Conservation (phyloP, 129 eudicot genomes). For the Saussurea involucrata region DNA sequence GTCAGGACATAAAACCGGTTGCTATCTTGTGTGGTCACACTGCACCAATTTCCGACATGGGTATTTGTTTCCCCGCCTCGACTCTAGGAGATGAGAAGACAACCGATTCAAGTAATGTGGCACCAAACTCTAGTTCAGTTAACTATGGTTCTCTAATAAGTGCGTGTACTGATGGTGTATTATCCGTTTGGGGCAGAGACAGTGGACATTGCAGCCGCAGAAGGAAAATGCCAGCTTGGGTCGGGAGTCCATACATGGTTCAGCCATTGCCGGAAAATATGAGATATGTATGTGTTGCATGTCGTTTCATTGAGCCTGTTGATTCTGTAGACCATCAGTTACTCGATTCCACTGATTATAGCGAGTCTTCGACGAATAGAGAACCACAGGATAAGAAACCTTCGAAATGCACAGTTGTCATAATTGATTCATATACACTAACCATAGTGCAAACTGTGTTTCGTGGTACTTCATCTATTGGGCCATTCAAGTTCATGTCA, state of each 20-base stretch:
- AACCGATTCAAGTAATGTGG: constrained; percentile 43
- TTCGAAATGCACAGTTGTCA: constrained; percentile 62
- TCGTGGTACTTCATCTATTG: constrained; percentile 71
- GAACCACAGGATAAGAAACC: constrained; percentile 44
- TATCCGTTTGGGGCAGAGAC: constrained; percentile 91
- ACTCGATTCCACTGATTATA: constrained; percentile 32
- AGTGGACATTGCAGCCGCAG: constrained; percentile 93
- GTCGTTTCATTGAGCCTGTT: constrained; percentile 44
- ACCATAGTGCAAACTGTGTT: constrained; percentile 77
- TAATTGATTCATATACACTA: constrained; percentile 80
- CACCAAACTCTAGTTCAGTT: constrained; percentile 39
- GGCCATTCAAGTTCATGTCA: constrained; percentile 74
- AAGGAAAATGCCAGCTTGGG: constrained; percentile 97
- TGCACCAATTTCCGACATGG: constrained; percentile 84
- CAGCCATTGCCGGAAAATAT: constrained; percentile 66
- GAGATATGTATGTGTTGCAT: constrained; percentile 86
- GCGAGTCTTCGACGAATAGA: constrained; percentile 29
- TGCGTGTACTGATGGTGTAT: constrained; percentile 95
- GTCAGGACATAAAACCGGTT: constrained; percentile 77
- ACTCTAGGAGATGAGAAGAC: constrained; percentile 50
- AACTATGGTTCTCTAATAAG: constrained; percentile 80
- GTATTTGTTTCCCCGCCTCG: constrained; percentile 69
- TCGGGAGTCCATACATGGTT: constrained; percentile 77
- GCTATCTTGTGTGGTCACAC: constrained; percentile 94
- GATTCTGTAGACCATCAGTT: constrained; percentile 42